Base-by-base conservation (phyloP, 192 early-diverging fungal genomes). In the Pilobolus umbonatus region DNA sequence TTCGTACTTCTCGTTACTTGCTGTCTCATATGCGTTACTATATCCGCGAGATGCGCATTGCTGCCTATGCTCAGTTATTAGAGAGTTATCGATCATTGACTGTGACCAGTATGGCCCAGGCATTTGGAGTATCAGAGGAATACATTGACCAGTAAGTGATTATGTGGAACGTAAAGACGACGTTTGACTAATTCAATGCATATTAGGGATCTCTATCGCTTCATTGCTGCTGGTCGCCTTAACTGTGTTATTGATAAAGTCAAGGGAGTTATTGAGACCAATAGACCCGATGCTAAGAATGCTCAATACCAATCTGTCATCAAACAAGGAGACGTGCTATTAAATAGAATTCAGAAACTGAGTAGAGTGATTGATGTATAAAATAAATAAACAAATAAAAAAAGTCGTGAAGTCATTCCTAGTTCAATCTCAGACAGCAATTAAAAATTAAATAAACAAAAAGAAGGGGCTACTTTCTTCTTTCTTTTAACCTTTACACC, bases 181-280 rank as follows among this genome's bases (percentile, higher is more conserved):
- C 0, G 14, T 17, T 19, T 6, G 8, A 21, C 1, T 44, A 2
- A 21, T 21, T 44, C 9, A n/a, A n/a, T n/a, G n/a, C n/a, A 5
- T 21, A 8, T 15, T 44, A 72, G 71, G 86, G 97, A 99, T 69
- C 74, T 99, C 53, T 88, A 91, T 46, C 87, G 87, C 55, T 98
- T 95, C 71, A 94, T 98, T 70, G 91, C 95, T 17, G 88, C 93
- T 11, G 94, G 95, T 11, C 89, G 97, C 31, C 77, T 99, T 38
- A 96, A 99, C 77, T 96, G 93, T 59, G 94, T 96, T 11, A 98
- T 99, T 74, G 97, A 99, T 76, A 99, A 99, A 74, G 97, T 99
- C 10, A 89, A 86, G 59, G 97, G 97, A 8, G 87, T 97, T 35
- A 92, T 99, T 17, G 93, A 94, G 64, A 99, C 94, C 19, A 98